Evolutionary conservation across 192 early-diverging fungal genomes (phyloP).

Genomic region (Globomyces pollinis-pini): DNA sequence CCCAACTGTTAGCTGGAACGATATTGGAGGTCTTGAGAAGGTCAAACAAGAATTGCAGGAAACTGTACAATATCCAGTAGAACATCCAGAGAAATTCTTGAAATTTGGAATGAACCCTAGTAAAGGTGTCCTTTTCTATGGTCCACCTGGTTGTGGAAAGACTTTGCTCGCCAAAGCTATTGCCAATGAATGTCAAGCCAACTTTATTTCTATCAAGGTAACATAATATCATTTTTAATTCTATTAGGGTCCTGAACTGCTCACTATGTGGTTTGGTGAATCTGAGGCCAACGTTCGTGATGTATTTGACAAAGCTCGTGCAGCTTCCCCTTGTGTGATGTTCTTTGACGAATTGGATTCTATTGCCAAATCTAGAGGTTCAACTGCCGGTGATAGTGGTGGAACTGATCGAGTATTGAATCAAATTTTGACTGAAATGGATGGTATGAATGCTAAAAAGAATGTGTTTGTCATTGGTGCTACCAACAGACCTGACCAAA

Average conservation of each 20-base stretch:
- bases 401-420: constrained; percentile 98
- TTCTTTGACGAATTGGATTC: constrained; percentile 99
- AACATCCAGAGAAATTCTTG: constrained; percentile 98
- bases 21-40: constrained; percentile 95
- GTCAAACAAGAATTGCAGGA: constrained; percentile 98
- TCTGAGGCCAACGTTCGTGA: constrained; percentile 98
- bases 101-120: constrained; percentile 97
- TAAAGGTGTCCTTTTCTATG: constrained; percentile 98
- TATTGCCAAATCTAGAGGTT: constrained; percentile 84
- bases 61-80: constrained; percentile 98
- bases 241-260: constrained; percentile 95
- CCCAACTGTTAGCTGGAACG: constrained; percentile 88
- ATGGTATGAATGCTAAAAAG: constrained; percentile 99
- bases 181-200: constrained; percentile 99
- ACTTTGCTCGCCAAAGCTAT: constrained; percentile 98
- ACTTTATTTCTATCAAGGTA: constrained; percentile 99
- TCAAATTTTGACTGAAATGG: constrained; percentile 99
- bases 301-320: constrained; percentile 98
- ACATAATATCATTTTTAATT: too few relatives aligned
- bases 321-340: constrained; percentile 98
- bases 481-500: constrained; percentile 98
- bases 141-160: constrained; percentile 97
- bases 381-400: constrained; percentile 69
- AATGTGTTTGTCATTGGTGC: constrained; percentile 99
- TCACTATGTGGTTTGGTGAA: constrained; percentile 99